Conservation (phyloP, 2,329 filamentous ascomycete genomes). For the Colletotrichum sp. region DNA sequence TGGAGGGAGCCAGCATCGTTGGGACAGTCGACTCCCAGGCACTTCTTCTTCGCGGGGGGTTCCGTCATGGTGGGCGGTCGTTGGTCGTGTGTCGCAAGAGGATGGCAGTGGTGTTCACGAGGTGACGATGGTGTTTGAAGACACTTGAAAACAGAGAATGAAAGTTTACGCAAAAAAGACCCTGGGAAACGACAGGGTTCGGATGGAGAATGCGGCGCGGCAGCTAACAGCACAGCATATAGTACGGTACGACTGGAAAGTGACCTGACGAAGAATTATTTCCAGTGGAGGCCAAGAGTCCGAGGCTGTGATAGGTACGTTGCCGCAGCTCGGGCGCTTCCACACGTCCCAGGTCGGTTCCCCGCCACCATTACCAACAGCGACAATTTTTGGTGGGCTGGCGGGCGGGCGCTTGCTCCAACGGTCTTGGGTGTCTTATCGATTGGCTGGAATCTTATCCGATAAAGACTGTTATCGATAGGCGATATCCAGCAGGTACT, state of each 20-base stretch:
- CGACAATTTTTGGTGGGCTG: neutral
- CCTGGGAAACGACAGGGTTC: neutral
- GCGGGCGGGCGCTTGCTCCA: neutral
- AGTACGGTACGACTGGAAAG: neutral
- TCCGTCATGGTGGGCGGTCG: constrained; percentile 48
- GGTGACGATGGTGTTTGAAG: neutral
- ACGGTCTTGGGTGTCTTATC: neutral
- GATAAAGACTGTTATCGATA: neutral
- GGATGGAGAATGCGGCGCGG: neutral
- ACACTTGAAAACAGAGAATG: neutral
- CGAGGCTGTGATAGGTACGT: constrained; percentile 15
- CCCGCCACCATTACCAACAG: neutral
- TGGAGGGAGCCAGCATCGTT: constrained; percentile 88
- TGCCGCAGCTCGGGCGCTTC: neutral
- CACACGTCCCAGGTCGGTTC: neutral
- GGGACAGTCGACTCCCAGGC: constrained; percentile 80
- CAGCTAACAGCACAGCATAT: neutral
- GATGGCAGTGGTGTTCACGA: neutral
- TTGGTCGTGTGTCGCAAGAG: neutral
- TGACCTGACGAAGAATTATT: constrained; percentile 17
- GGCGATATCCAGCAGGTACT: neutral
- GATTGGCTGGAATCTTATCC: neutral
- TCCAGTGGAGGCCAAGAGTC: neutral
- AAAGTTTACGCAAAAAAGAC: neutral
- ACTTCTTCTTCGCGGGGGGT: constrained; percentile 68